Conservation (phyloP, 2,329 filamentous ascomycete species). For the Coccinonectria pachysandricola region DNA sequence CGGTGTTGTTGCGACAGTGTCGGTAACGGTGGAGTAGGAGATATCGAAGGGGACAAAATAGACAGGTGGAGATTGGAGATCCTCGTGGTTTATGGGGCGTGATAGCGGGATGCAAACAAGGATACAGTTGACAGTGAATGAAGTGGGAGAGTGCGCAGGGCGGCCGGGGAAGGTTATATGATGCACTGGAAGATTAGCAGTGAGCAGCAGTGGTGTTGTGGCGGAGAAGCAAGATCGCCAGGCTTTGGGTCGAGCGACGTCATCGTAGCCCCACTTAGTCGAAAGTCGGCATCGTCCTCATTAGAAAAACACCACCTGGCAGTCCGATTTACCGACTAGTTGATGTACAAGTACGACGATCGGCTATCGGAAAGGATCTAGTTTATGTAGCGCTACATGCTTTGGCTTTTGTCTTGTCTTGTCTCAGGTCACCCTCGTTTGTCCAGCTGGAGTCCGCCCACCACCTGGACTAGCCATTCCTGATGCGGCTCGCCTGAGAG, state of each 20-base stretch:
- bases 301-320: slow-evolving; percentile 2
- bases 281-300: slow-evolving; percentile 10
- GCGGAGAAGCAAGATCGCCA: slow-evolving; percentile 22
- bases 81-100: slow-evolving; percentile 8
- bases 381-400: background rate
- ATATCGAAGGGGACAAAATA: slow-evolving; percentile 12
- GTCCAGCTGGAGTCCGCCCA: too few species aligned
- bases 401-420: background rate
- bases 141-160: slow-evolving; percentile 11
- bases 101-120: slow-evolving; percentile 13
- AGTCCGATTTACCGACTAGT: background rate
- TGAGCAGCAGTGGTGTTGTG: slow-evolving; percentile 19
- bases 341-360: slow-evolving; percentile 1
- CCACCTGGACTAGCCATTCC: background rate
- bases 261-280: slow-evolving; percentile 16
- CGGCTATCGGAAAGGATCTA: background rate
- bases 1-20: slow-evolving; percentile 10
- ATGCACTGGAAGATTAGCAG: slow-evolving; percentile 11
- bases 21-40: slow-evolving; percentile 5
- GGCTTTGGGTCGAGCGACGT: slow-evolving; percentile 16
- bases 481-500: background rate
- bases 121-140: slow-evolving; percentile 11
- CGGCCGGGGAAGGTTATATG: slow-evolving; percentile 18
- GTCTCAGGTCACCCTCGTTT: background rate
- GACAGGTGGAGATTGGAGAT: slow-evolving; percentile 10